A percentile compares a stretch with the other conserved stretches of the same genome.
Conservation (phyloP, 2,329 filamentous ascomycete genomes). For the Nothopassalora personata region DNA sequence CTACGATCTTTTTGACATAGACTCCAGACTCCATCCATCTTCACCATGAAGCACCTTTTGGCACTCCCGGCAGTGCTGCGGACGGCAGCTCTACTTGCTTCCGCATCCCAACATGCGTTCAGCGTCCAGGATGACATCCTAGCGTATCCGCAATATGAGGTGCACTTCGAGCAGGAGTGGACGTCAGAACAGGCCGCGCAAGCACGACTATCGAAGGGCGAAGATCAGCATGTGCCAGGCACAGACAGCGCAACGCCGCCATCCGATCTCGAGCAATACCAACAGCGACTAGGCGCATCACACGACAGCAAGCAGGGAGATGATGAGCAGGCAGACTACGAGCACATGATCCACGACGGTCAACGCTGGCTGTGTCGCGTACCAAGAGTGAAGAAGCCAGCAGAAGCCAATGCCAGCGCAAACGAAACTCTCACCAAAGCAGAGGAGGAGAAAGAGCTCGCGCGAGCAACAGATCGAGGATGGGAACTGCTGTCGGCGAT, state of each 20-base stretch:
- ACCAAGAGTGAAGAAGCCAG: constrained; percentile 59
- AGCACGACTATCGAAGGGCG: constrained; percentile 46
- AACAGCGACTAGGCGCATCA: constrained; percentile 4
- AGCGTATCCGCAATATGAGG: constrained; percentile 80
- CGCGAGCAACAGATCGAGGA: constrained; percentile 68
- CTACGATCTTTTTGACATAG: neutral
- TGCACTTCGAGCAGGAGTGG: constrained; percentile 61
- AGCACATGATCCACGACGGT: constrained; percentile 66
- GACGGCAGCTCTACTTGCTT: constrained; percentile 41
- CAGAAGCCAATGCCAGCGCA: constrained; percentile 10
- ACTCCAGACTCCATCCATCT: neutral
- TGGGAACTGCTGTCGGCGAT: constrained; percentile 75
- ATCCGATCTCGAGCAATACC: constrained; percentile 21
- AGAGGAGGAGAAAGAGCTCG: constrained; percentile 75
- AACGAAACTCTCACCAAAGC: constrained; percentile 40
- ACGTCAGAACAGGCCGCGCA: constrained; percentile 67
- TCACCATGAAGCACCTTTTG: constrained; percentile 44
- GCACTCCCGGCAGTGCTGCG: constrained; percentile 45
- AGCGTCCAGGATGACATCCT: constrained; percentile 85
- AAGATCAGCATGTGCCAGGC: constrained; percentile 5
- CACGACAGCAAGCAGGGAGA: constrained; percentile 11
- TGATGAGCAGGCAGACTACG: constrained; percentile 47
- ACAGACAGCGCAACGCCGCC: neutral
- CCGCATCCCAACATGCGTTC: constrained; percentile 57
- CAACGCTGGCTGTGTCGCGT: constrained; percentile 80